These are phyloP conservation scores for Eucalyptus fibrosa DNA, from an alignment of 345 rosid genomes.

Conservation along the genomic window DNA sequence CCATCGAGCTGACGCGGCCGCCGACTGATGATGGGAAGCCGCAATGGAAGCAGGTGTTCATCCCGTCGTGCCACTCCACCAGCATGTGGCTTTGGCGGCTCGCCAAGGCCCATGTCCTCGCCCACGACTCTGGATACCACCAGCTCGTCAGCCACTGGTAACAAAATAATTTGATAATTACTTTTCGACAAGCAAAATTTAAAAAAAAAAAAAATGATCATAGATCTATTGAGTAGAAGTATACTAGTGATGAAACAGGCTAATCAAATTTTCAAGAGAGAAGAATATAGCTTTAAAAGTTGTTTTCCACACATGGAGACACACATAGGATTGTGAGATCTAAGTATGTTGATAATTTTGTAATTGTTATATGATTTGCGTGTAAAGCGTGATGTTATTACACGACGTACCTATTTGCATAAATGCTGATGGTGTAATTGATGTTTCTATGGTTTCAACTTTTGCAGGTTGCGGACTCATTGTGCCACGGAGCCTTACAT, in stretches of 20 bases:
- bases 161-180: background rate
- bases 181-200: background rate
- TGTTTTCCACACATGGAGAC: too few relatives aligned
- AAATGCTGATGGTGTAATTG: background rate
- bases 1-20: conserved; percentile 60
- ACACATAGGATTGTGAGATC: background rate
- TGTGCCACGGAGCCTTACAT: conserved; percentile 54
- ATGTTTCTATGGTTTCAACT: background rate
- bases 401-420: background rate
- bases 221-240: background rate
- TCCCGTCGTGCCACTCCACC: conserved; percentile 30
- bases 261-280: too few relatives aligned
- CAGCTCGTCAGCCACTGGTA: conserved; percentile 78
- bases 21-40: conserved; percentile 27
- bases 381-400: too few relatives aligned
- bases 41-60: conserved; percentile 51
- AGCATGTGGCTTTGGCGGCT: conserved; percentile 55
- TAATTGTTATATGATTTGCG: background rate
- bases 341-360: background rate
- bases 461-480: conserved; percentile 56
- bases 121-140: conserved; percentile 57
- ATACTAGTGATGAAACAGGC: background rate
- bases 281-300: too few relatives aligned
- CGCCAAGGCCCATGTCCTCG: conserved; percentile 56
- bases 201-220: background rate